Conservation (phyloP, 805 yeast genomes). For the Kodamaea neixiangensis region DNA sequence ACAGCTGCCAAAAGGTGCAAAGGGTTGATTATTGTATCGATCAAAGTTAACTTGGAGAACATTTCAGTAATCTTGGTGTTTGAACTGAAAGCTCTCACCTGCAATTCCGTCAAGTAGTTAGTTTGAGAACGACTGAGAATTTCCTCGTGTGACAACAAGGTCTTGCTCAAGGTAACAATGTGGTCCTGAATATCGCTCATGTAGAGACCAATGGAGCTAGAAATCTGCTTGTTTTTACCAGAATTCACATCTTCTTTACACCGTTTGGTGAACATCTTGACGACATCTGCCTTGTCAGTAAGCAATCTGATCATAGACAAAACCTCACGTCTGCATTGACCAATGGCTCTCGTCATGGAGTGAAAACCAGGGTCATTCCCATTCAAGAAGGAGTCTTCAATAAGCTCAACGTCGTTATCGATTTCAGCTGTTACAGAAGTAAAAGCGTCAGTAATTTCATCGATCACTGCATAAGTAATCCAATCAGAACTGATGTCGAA, state of each 20-base stretch:
- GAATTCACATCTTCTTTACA: constrained; percentile 66
- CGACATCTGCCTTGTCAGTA: constrained; percentile 94
- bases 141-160: constrained; percentile 85
- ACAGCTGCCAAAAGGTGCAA: constrained; percentile 87
- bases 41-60: constrained; percentile 82
- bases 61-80: constrained; percentile 84
- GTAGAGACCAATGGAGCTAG: constrained; percentile 51
- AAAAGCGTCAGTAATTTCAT: constrained; percentile 83
- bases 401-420: constrained; percentile 80
- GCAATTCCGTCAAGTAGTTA: constrained; percentile 89
- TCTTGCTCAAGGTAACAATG: constrained; percentile 93
- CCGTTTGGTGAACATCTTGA: constrained; percentile 92
- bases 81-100: constrained; percentile 86
- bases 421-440: constrained; percentile 78
- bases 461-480: constrained; percentile 79
- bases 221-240: constrained; percentile 19
- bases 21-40: constrained; percentile 90
- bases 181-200: constrained; percentile 97
- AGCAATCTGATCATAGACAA: constrained; percentile 90
- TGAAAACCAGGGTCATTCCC: constrained; percentile 75
- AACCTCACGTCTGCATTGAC: constrained; percentile 76
- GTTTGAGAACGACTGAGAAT: constrained; percentile 90
- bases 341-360: constrained; percentile 76
- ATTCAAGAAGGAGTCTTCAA: constrained; percentile 82
- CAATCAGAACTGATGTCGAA: constrained; percentile 79